Conservation (phyloP, 306 rosid species). For the Prunus padus region DNA sequence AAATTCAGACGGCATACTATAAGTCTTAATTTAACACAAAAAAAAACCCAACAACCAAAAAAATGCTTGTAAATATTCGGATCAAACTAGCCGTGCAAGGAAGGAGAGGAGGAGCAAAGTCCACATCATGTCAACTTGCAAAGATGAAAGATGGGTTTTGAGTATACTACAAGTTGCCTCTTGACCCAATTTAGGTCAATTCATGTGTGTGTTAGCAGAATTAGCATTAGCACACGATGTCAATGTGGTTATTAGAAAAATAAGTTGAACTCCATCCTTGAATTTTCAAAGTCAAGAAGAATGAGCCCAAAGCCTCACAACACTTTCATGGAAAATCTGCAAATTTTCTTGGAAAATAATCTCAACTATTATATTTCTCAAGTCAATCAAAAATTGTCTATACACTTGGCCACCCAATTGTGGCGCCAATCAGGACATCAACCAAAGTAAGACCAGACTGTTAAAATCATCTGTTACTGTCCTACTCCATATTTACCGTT, state of each 20-base stretch:
- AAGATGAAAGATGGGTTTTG: neutral
- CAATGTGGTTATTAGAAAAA: neutral
- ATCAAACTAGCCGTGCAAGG: neutral
- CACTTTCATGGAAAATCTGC: neutral
- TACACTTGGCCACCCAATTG: conserved; percentile 5
- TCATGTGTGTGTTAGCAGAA: neutral
- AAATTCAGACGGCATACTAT: neutral
- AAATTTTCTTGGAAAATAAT: neutral
- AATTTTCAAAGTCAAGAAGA: conserved; percentile 6
- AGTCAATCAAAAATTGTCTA: neutral
- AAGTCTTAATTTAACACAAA: neutral
- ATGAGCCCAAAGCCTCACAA: neutral
- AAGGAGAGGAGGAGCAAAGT: no score
- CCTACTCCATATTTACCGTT: neutral
- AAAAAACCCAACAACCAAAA: no score
- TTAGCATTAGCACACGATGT: neutral
- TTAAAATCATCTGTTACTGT: conserved; percentile 13
- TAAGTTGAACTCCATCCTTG: neutral
- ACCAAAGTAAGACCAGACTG: conserved; percentile 9
- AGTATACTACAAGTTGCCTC: neutral
- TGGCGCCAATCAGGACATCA: conserved; percentile 3
- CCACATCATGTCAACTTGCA: neutral
- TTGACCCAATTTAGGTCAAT: neutral
- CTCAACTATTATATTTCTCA: neutral
- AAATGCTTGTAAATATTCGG: neutral